Base-by-base conservation (phyloP, 1,284 basidiomycete species). In the Microbotryum silenes-acaulis region DNA sequence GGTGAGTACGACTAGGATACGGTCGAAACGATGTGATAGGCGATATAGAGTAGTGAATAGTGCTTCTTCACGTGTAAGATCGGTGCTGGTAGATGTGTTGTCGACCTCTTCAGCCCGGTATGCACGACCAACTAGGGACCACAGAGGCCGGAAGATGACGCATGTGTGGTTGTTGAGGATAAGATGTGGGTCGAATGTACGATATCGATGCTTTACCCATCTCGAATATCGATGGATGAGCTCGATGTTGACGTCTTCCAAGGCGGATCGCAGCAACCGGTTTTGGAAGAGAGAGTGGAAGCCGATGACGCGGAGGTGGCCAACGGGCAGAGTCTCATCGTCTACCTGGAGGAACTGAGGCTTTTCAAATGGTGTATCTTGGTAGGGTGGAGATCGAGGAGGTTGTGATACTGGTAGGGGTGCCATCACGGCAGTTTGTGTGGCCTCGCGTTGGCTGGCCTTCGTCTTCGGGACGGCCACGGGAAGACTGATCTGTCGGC, bases 1-100 rank as follows among this genome's bases (percentile, higher is more conserved):
- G 18, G 60, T 59, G 44, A 63, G 54, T 16, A 63, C n/a, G 9
- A 63, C 29, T n/a, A 61, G 21, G 29, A 63, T 20, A 1, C 31
- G 51, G 25, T 57, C 58, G 33, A 57, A 60, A 6, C 45, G 37
- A 2, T 7, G 29, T 4, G 27, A 33, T 21, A 63, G 55, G 20
- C 42, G 55, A 10, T 14, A 18, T 18, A 63, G 33, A 4, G 61
- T 58, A 5, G 42, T 52, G 44, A 55, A 47, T n/a, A 62, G 8
- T 6, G 61, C 44, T 29, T 58, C 53, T 21, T 16, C 20, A n/a
- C 46, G 56, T 1, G n/a, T 33, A 14, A 25, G 8, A 21, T 21
- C 4, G 2, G 31, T 21, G n/a, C 6, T 21, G 5, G 18, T 18
- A 5, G 9, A 29, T 10, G 33, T 49, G 16, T 14, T 8, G 6